phyloP scores from a whole-genome alignment of 2,329 filamentous ascomycete species.

The Leptodontidium sp. region DNA sequence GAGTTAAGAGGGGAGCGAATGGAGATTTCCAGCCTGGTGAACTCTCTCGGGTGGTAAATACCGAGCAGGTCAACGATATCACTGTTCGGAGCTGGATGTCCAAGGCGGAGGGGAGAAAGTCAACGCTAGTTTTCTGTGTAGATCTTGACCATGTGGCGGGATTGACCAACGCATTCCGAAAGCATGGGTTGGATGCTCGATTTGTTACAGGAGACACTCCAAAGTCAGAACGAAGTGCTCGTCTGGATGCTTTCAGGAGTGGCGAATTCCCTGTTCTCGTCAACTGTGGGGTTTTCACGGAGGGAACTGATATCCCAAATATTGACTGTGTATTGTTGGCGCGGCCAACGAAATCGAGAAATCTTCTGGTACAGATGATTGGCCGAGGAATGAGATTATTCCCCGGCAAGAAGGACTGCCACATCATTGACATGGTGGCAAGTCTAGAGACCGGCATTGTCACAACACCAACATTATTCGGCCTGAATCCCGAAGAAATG shows the following conservation, averaged over 20 bases:
- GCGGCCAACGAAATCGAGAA: constrained; percentile 89
- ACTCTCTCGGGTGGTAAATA: constrained; percentile 87
- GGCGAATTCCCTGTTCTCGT: constrained; percentile 86
- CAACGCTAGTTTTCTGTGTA: constrained; percentile 93
- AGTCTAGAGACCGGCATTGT: constrained; percentile 85
- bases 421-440: constrained; percentile 95
- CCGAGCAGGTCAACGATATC: constrained; percentile 78
- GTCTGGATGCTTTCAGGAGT: constrained; percentile 77
- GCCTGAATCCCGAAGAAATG: constrained; percentile 83
- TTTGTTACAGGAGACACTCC: constrained; percentile 87
- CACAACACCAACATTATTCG: constrained; percentile 91
- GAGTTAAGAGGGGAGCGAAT: constrained; percentile 66
- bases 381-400: constrained; percentile 89
- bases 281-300: constrained; percentile 96
- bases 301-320: constrained; percentile 97
- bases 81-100: constrained; percentile 87
- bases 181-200: constrained; percentile 80
- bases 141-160: constrained; percentile 83
- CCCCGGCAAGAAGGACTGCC: constrained; percentile 84
- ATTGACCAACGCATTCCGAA: constrained; percentile 79
- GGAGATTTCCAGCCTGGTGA: constrained; percentile 84
- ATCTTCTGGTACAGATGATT: constrained; percentile 96
- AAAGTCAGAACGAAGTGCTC: constrained; percentile 70
- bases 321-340: constrained; percentile 93
- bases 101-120: constrained; percentile 76